Evolutionary conservation across 306 rosid genomes (phyloP), one percentile per base, ranked within the genome.

Genomic region (Sicyos edulis): DNA sequence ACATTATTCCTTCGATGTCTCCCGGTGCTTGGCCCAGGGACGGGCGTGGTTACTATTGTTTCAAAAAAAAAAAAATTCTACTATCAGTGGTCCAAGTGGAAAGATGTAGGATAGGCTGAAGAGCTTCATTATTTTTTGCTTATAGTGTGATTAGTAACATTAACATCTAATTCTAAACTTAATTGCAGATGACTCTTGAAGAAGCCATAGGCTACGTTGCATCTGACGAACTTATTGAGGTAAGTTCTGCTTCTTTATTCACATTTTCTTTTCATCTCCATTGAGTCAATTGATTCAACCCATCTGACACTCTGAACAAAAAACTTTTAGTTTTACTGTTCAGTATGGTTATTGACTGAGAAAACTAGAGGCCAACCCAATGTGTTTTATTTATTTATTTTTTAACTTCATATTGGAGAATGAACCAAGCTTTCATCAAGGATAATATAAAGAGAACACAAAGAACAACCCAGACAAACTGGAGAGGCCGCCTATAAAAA

Each of bases 201-300:
- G 99, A 93, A 85, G 99, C 96, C 60, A 93, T 93, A 55, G 97
- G 97, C 4, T 93, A 93, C 74, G 99, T 93, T 40, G 99, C 96
- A 55, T 87, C 98, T 0, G 98, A 93, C 74, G 98, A 90, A 79
- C 96, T 93, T 66, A 93, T 93, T 16, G 98, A 90, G 96, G 98
- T 91, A 78, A 7, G 65, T 78, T 62, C 66, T 16, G 60, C 47
- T 74, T 22, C 24, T 44, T 72, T 59, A 57, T 69, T 69, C 51
- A 59, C 53, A 32, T 61, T 29, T 10, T 44, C 14, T 45, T 42
- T 15, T 10, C 8, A 13, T 59, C 40, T 71, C 26, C 2, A 40
- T 40, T 40, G 45, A 40, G 67, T 45, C 69, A 1, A 37, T 34
- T 9, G 3, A 34, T 40, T 9, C 47, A 63, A 17, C 70, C 45